Conservation (phyloP, 805 yeast species). For the Lachancea sp. region DNA sequence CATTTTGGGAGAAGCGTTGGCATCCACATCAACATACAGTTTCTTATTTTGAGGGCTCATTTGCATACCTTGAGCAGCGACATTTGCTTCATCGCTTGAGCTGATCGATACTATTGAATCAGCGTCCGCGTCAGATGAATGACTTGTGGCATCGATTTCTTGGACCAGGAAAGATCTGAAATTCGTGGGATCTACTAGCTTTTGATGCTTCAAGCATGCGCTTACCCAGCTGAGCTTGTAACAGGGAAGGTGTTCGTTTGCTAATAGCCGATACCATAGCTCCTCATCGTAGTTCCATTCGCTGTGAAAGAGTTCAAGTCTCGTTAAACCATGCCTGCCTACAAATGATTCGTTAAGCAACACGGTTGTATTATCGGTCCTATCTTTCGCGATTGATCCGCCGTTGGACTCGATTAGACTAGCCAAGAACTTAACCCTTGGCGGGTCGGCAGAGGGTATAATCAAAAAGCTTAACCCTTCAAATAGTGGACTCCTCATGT, state of each 20-base stretch:
- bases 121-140: constrained; percentile 2
- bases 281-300: constrained; percentile 17
- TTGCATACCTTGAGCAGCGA: neutral
- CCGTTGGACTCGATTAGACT: constrained; percentile 19
- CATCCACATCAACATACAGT: neutral
- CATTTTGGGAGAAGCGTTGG: neutral
- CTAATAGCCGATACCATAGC: constrained; percentile 8
- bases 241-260: constrained; percentile 10
- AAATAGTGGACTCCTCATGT: constrained; percentile 1
- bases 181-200: neutral
- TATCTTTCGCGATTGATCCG: constrained; percentile 14
- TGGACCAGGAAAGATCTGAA: neutral
- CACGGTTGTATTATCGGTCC: constrained; percentile 9
- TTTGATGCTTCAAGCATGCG: constrained; percentile 16
- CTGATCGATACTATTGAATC: neutral
- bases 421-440: constrained; percentile 13
- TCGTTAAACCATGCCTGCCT: constrained; percentile 9
- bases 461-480: constrained; percentile 2
- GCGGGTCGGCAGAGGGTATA: constrained; percentile 4
- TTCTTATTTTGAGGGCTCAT: neutral
- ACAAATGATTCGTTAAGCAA: constrained; percentile 26
- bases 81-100: constrained; percentile 5
- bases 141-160: constrained; percentile 2
- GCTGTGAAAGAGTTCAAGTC: constrained; percentile 17
- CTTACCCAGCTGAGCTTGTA: constrained; percentile 15